A percentile compares a stretch with the other conserved stretches of the same genome.
Evolutionary conservation across 345 rosid genomes (phyloP).

Genomic region (Geranium brycei): DNA sequence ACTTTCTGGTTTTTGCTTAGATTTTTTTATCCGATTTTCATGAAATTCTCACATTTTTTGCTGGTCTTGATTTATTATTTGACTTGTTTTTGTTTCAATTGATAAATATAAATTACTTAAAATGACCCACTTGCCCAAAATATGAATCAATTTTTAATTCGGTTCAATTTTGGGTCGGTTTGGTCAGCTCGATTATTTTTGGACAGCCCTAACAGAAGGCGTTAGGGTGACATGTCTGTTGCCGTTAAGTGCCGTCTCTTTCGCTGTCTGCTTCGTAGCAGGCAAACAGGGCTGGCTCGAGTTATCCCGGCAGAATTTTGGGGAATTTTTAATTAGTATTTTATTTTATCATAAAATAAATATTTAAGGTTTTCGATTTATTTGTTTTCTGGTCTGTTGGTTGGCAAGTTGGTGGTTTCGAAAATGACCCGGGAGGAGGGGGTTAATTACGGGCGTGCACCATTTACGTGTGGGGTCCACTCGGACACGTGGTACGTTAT

Average conservation of each 20-base stretch:
- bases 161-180: too few relatives aligned
- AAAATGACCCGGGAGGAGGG: neutral
- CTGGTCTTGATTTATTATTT: too few relatives aligned
- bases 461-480: neutral
- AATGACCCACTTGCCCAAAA: too few relatives aligned
- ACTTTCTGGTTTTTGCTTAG: too few relatives aligned
- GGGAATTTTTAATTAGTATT: slow-evolving; percentile 10
- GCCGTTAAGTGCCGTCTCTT: slow-evolving; percentile 38
- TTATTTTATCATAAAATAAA: too few relatives aligned
- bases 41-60: too few relatives aligned
- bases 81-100: too few relatives aligned
- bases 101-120: too few relatives aligned
- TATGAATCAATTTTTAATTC: too few relatives aligned
- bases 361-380: neutral
- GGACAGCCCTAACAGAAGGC: slow-evolving; percentile 8
- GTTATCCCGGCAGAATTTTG: slow-evolving; percentile 37
- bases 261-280: slow-evolving; percentile 52
- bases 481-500: neutral
- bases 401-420: neutral
- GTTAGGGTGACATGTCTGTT: slow-evolving; percentile 7
- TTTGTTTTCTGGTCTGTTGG: neutral
- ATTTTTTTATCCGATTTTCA: too few relatives aligned
- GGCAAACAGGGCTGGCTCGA: slow-evolving; percentile 53
- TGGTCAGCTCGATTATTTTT: too few relatives aligned
- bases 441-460: neutral